Conservation (phyloP, 2,329 filamentous ascomycete genomes). For the Xylariomycetidae sp. region DNA sequence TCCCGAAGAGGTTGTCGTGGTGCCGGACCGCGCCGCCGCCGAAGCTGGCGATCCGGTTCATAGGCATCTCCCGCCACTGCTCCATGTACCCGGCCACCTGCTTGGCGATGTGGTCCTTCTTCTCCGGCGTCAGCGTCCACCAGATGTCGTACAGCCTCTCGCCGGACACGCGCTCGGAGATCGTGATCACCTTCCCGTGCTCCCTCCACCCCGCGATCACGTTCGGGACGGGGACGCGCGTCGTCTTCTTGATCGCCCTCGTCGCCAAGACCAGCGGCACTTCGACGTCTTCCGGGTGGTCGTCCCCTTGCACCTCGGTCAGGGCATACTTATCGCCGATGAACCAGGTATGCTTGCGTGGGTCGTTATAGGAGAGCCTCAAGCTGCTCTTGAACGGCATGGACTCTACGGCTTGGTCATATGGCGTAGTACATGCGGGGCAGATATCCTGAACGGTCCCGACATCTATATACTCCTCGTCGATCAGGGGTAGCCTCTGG, state of each 20-base stretch:
- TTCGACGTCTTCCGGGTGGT: slow-evolving; percentile 10
- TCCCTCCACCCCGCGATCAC: slow-evolving; percentile 25
- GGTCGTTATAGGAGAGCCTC: slow-evolving; percentile 19
- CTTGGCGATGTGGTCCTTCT: slow-evolving; percentile 14
- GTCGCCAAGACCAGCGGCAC: slow-evolving; percentile 15
- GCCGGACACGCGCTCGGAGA: slow-evolving; percentile 16
- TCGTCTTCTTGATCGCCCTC: slow-evolving; percentile 9
- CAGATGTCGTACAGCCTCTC: slow-evolving; percentile 22
- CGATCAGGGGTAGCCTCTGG: no score
- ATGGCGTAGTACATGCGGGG: slow-evolving; percentile 20
- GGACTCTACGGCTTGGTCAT: slow-evolving; percentile 19
- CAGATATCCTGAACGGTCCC: slow-evolving; percentile 20
- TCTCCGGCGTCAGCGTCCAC: slow-evolving; percentile 11
- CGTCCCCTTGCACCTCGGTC: slow-evolving; percentile 16
- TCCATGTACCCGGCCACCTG: slow-evolving; percentile 16
- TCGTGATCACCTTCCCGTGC: slow-evolving; percentile 20
- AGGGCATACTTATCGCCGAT: slow-evolving; percentile 21
- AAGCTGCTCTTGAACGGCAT: slow-evolving; percentile 21
- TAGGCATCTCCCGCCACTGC: slow-evolving; percentile 16
- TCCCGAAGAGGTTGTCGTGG: slow-evolving; percentile 17
- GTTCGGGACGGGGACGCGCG: slow-evolving; percentile 16
- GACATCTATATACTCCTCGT: slow-evolving; percentile 15
- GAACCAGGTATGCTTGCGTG: slow-evolving; percentile 18
- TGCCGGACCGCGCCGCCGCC: slow-evolving; percentile 13
- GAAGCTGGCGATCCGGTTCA: slow-evolving; percentile 13